Conservation (phyloP, 2,329 filamentous ascomycete species). For the Epichloe brachyelytri region DNA sequence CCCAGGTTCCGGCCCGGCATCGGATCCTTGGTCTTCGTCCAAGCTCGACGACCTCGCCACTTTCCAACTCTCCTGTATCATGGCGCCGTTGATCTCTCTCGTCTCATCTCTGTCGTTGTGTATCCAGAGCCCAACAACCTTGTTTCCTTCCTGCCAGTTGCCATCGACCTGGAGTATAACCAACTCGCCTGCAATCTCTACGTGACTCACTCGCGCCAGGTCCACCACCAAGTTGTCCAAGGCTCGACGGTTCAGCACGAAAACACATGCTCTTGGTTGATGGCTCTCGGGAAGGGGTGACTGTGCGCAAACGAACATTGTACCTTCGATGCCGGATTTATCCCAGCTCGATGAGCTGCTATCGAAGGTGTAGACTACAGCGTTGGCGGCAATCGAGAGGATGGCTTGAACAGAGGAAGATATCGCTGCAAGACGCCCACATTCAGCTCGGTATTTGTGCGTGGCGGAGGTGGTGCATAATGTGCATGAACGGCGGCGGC, state of each 20-base stretch:
- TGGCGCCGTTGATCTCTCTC: constrained; percentile 25
- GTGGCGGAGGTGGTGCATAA: constrained; percentile 36
- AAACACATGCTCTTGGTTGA: constrained; percentile 41
- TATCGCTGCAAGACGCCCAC: constrained; percentile 72
- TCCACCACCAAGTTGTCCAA: constrained; percentile 59
- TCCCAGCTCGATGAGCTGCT: constrained; percentile 59
- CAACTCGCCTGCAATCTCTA: constrained; percentile 48
- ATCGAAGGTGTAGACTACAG: constrained; percentile 73
- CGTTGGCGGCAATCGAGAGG: constrained; percentile 70
- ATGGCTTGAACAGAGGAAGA: constrained; percentile 58
- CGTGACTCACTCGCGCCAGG: constrained; percentile 45
- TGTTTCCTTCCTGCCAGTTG: constrained; percentile 21
- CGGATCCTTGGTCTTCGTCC: constrained; percentile 15
- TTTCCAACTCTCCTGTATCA: constrained; percentile 32
- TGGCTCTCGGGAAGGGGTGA: constrained; percentile 26
- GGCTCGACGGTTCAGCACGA: constrained; percentile 60
- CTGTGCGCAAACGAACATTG: constrained; percentile 72
- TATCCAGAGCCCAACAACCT: constrained; percentile 42
- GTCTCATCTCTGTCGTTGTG: constrained; percentile 36
- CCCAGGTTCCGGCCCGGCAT: constrained; percentile 22
- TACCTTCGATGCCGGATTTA: constrained; percentile 74
- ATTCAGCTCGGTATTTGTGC: constrained; percentile 79
- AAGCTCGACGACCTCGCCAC: constrained; percentile 19
- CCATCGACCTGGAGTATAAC: constrained; percentile 34
- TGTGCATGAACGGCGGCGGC: constrained; percentile 30